Evolutionary conservation across 2,329 filamentous ascomycete species (phyloP), one percentile per base, ranked within the genome.

Genomic region (Pseudogymnoascus sp.): DNA sequence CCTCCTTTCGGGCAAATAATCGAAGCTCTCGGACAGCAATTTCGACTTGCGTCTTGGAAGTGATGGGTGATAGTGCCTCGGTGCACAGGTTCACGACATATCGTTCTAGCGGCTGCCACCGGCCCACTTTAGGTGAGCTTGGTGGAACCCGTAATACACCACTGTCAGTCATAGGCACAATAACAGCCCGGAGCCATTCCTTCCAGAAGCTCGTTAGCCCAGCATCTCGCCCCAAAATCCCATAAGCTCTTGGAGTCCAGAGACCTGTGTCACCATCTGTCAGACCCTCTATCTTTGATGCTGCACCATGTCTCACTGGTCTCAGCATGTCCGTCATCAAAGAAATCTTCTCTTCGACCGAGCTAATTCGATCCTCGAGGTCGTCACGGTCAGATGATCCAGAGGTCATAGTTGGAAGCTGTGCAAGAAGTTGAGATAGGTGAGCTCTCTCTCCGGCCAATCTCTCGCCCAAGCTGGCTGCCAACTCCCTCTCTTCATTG

Each of bases 11-110:
- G 5, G 94, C 92, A 73, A 95, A 97, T 58, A 99, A 78, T 30
- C 91, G 88, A 66, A 99, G 75, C 71, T 99, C 94, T 61, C 94
- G 84, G 30, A 99, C 84, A 0, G 88, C 86, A 35, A 97, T 79
- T 74, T 99, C 94, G 30, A 97, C 91, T 71, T 99, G 94, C 0
- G 92, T 97, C 74, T 95, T 92, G 37, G 94, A 97, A 33, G 88
- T 89, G 57, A 96, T 83, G 1, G 94, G 94, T 69, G 89, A 92
- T 69, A 95, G 88, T 2, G 94, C 94, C 74, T 97, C 92, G 8
- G 92, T 92, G 74, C 94, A 99, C 33, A 99, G 79, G 71, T 97
- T 97, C 74, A 97, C 87, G 33, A 99, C 92, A 72, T 97, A 99
- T 70, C 92, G 86, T 76, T 99, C 94, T 62, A 99, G 76, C 12